Evolutionary conservation across 768 basidiomycete genomes (phyloP), one percentile per base, ranked within the genome.

Genomic region (Pluteus cervinus): DNA sequence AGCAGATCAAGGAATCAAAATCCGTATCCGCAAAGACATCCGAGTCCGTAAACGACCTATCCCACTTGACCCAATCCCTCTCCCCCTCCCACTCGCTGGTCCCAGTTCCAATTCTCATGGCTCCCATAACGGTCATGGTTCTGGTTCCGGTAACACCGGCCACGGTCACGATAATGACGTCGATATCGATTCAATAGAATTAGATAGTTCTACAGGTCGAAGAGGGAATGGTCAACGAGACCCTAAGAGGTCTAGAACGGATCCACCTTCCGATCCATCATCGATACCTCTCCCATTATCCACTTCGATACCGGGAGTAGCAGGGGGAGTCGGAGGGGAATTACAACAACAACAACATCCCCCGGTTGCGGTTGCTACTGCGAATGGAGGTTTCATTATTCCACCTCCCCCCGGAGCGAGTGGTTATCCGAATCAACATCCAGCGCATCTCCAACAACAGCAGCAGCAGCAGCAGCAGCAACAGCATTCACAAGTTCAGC

Each of bases 1-100:
- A 38, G 89, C 90, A n/a, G 90, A 93, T 53, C 91, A 93, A 60
- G 91, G 91, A 16, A 90, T 93, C 62, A 94, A 93, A 62, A 92
- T 94, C 37, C 81, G 90, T 21, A 93, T 93, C 37, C 76, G 91
- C 24, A 93, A 92, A 58, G 89, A 93, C 42, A 88, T 91, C 24
- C 79, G 88, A 1, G 81, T 86, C 17, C 75, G 88, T 45, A 89
- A 88, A 55, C 68, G 80, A 8, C 75, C 79, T 4, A 68, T 67
- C 17, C 62, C 65, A 23, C n/a, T n/a, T n/a, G 61, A 63, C 0
- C 54, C 60, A 5, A 61, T 68, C 8, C 60, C 58, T 26, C 57
- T 60, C n/a, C 42, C 54, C 5, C 41, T 55, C 20, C 50, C 50
- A 1, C 26, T 52, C 2, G 55, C 55, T 22, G 47, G 39, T 24